Conservation (phyloP, 1,284 basidiomycete species). For the Ustilago trichophora region DNA sequence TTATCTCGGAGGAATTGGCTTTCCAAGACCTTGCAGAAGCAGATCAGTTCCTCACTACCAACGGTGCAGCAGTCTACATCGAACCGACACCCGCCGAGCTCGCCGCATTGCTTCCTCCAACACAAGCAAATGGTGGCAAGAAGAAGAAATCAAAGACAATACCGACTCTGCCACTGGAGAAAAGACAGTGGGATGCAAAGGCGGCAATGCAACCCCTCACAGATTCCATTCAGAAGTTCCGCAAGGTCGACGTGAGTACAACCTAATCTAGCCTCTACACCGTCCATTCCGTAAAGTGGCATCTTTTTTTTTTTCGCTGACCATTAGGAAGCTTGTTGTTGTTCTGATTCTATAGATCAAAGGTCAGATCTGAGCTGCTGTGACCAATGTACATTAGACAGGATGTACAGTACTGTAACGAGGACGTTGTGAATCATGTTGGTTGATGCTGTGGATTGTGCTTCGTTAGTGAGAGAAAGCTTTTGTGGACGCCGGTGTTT, state of each 20-base stretch:
- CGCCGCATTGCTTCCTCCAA: conserved; percentile 22
- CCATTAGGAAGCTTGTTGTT: too few relatives aligned
- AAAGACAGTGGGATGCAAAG: conserved; percentile 70
- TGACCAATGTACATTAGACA: too few relatives aligned
- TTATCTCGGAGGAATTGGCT: conserved; percentile 82
- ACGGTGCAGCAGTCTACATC: conserved; percentile 77
- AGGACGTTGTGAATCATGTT: too few relatives aligned
- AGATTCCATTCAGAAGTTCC: conserved; percentile 68
- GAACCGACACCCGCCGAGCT: conserved; percentile 55
- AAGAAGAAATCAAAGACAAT: conserved; percentile 40
- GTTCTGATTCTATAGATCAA: too few relatives aligned
- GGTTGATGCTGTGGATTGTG: too few relatives aligned
- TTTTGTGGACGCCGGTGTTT: too few relatives aligned
- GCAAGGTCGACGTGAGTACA: conserved; percentile 71
- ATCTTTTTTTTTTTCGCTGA: too few relatives aligned
- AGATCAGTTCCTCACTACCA: conserved; percentile 77
- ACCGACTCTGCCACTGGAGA: conserved; percentile 37
- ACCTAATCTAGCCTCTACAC: too few relatives aligned
- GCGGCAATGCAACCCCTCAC: conserved; percentile 68
- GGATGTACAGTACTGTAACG: too few relatives aligned
- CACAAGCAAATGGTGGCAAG: conserved; percentile 18
- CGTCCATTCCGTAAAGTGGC: too few relatives aligned
- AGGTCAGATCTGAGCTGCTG: conserved; percentile 45
- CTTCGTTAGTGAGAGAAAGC: too few relatives aligned
- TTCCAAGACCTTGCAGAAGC: conserved; percentile 78